These are phyloP conservation scores for Alisma plantagoaquatica DNA, from an alignment of 106 monocot species.

Conservation along the genomic window DNA sequence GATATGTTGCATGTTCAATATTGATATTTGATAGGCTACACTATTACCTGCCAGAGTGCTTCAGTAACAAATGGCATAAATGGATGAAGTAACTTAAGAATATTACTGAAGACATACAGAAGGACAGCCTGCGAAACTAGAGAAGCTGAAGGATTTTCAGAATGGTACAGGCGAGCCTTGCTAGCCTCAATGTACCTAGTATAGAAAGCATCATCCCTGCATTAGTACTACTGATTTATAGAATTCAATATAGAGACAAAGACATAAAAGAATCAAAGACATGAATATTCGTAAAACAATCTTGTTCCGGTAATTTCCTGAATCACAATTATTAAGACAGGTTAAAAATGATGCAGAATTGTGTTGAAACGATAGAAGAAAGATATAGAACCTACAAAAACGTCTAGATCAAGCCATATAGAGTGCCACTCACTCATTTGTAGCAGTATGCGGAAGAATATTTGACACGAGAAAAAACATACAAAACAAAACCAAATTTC, in stretches of 20 bases:
- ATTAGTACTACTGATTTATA: too few species aligned
- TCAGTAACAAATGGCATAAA: slow-evolving; percentile 99
- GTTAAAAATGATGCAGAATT: background rate
- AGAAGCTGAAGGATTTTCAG: slow-evolving; percentile 29
- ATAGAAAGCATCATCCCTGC: background rate
- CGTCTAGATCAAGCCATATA: too few species aligned
- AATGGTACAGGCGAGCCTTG: slow-evolving; percentile 81
- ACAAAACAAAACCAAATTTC: too few species aligned
- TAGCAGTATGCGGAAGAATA: too few species aligned
- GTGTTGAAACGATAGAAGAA: too few species aligned
- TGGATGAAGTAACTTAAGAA: slow-evolving; percentile 89
- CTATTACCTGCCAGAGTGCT: slow-evolving; percentile 98
- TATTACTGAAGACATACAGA: slow-evolving; percentile 88
- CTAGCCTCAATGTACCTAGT: slow-evolving; percentile 98
- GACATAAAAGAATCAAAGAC: background rate
- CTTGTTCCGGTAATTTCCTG: too few species aligned
- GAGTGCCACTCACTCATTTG: too few species aligned
- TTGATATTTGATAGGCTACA: too few species aligned
- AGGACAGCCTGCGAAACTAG: slow-evolving; percentile 56
- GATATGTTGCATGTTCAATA: too few species aligned
- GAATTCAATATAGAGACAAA: background rate
- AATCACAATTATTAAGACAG: background rate
- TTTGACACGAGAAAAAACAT: too few species aligned
- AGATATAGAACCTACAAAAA: too few species aligned
- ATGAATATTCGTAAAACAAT: background rate